Evolutionary conservation across 2,329 filamentous ascomycete species (phyloP), one percentile per base, ranked within the genome.

Genomic region (Nothopassalora personata): DNA sequence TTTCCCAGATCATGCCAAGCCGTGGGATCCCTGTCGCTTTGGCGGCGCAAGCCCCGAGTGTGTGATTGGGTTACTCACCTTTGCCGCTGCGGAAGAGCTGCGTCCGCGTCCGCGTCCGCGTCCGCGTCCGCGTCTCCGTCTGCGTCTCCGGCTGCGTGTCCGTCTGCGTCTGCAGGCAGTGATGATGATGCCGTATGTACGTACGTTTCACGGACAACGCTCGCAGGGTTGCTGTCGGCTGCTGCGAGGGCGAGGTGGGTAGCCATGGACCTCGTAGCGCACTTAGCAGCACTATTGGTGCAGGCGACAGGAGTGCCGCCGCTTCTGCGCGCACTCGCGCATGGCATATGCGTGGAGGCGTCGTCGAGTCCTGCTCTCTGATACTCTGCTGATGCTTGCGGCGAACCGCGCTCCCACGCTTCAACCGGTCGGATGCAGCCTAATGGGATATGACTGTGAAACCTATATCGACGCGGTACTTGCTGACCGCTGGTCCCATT

Each of bases 351-450:
- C 49, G 49, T 51, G 49, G 28, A 51, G 27, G 30, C 49, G 49
- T 11, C 30, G 9, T 49, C 46, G 46, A 27, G 28, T 49, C 23
- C 19, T 49, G 46, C 46, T 30, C 15, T n/a, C 19, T 47, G 18
- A 49, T 11, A 49, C 28, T 48, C 18, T 48, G 19, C 23, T 45
- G 34, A 55, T 55, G 53, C 53, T 34, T 4, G 43, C 15, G 6
- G 45, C 53, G 53, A 43, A 55, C 53, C 53, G 53, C 53, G 23
- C 45, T 34, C 36, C 53, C 53, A 55, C 53, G 53, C 53, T 55
- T 55, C 45, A 46, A 48, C 53, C 53, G 53, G 15, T 47, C 53
- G 45, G 27, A 55, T 55, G 43, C 53, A 55, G 53, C 39, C 45
- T 55, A 48, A 55, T 48, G 53, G 43, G 53, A 23, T 28, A 36